These are phyloP conservation scores for Aspergillus japonicus DNA, from an alignment of 2,329 filamentous ascomycete species.

Conservation along the genomic window DNA sequence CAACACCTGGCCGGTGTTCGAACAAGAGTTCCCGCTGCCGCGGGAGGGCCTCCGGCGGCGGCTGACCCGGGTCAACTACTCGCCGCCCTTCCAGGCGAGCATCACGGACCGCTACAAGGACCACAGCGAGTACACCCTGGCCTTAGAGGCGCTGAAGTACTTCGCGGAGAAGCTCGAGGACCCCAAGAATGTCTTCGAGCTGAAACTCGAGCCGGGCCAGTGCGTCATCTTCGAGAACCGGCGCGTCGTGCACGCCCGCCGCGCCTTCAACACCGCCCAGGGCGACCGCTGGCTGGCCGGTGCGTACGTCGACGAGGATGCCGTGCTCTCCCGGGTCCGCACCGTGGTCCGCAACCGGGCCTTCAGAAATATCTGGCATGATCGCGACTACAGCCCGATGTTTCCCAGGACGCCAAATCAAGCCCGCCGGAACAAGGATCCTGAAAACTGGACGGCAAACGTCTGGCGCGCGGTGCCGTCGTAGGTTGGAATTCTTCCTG, in stretches of 20 bases:
- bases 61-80: slow-evolving; percentile 61
- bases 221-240: slow-evolving; percentile 93
- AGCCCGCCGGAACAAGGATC: background rate
- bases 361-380: background rate
- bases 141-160: slow-evolving; percentile 49
- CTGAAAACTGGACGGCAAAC: background rate
- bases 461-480: background rate
- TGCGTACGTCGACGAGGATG: slow-evolving; percentile 73
- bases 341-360: slow-evolving; percentile 12
- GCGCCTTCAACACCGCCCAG: slow-evolving; percentile 63
- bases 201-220: slow-evolving; percentile 74
- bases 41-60: background rate
- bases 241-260: slow-evolving; percentile 79
- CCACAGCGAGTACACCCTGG: slow-evolving; percentile 19
- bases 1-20: slow-evolving; percentile 57
- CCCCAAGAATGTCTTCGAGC: slow-evolving; percentile 62
- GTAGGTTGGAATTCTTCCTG: no score
- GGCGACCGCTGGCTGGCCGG: slow-evolving; percentile 82
- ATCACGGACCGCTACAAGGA: slow-evolving; percentile 33
- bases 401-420: background rate
- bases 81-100: slow-evolving; percentile 73
- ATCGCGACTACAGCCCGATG: background rate
- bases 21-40: slow-evolving; percentile 22
- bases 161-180: slow-evolving; percentile 63
- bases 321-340: slow-evolving; percentile 51